These are phyloP conservation scores for Russula ochroleuca DNA, from an alignment of 768 basidiomycete genomes.

Conservation along the genomic window DNA sequence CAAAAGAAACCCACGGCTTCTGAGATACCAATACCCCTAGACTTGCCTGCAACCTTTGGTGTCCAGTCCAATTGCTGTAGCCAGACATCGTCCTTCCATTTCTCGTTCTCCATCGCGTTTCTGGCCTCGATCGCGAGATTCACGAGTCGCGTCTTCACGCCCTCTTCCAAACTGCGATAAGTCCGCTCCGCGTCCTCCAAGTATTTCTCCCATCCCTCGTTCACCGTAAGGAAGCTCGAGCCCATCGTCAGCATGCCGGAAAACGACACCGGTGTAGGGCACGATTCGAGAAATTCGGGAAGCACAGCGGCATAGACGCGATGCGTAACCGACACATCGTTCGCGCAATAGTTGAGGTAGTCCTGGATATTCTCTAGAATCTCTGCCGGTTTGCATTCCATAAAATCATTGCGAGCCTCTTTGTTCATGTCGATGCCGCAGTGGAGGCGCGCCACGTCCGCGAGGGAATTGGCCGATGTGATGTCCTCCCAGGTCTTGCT, in stretches of 20 bases:
- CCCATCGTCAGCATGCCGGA: conserved; percentile 91
- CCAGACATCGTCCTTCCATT: conserved; percentile 77
- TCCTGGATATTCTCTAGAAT: conserved; percentile 63
- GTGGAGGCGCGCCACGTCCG: conserved; percentile 87
- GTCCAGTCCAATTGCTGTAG: conserved; percentile 92
- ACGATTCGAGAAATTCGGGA: conserved; percentile 74
- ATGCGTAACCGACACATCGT: conserved; percentile 82
- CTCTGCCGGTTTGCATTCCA: conserved; percentile 59
- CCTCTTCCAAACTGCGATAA: conserved; percentile 66
- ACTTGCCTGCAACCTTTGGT: conserved; percentile 71
- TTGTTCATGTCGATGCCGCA: conserved; percentile 81
- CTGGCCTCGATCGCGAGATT: conserved; percentile 61
- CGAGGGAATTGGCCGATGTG: conserved; percentile 86
- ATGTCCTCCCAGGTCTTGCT: conserved; percentile 86
- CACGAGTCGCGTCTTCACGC: conserved; percentile 56
- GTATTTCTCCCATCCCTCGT: conserved; percentile 85
- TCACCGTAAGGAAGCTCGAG: conserved; percentile 84
- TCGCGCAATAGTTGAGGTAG: conserved; percentile 81
- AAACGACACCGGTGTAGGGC: conserved; percentile 91
- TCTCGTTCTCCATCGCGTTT: conserved; percentile 44
- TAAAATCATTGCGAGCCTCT: conserved; percentile 68
- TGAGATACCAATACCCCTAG: conserved; percentile 50
- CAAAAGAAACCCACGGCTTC: conserved; percentile 31
- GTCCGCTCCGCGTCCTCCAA: conserved; percentile 69
- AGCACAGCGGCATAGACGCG: conserved; percentile 71